A percentile compares a stretch with the other conserved stretches of the same genome.
Evolutionary conservation across 352 stramenopile species (phyloP).

Genomic region (Elongisporangium prolatum): DNA sequence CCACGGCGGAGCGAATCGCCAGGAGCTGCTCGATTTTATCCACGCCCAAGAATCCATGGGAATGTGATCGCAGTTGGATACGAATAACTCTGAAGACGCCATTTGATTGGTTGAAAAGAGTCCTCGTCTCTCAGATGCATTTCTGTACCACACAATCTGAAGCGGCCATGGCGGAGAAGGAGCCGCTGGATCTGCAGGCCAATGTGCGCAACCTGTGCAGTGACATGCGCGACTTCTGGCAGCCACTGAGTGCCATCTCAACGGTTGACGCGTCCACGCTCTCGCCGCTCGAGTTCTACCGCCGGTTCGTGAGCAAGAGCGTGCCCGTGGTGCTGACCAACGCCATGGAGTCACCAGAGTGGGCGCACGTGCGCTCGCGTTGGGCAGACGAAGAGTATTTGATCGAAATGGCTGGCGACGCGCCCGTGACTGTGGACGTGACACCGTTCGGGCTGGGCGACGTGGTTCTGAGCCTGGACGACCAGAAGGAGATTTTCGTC

Average conservation of each 20-base stretch:
- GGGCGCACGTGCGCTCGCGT: slow-evolving; percentile 32
- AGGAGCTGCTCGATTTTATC: not conserved
- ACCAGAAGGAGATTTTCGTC: slow-evolving; percentile 41
- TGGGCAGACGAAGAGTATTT: slow-evolving; percentile 65
- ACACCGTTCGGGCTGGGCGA: slow-evolving; percentile 76
- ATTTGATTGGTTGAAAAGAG: not conserved
- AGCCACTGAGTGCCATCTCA: slow-evolving; percentile 41
- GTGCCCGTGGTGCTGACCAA: slow-evolving; percentile 71
- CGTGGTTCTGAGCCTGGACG: slow-evolving; percentile 44
- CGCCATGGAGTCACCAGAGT: slow-evolving; percentile 51
- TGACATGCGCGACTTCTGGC: slow-evolving; percentile 73
- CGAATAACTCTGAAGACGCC: not conserved
- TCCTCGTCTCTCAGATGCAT: not conserved
- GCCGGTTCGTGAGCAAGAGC: slow-evolving; percentile 70
- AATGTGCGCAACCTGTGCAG: slow-evolving; percentile 35
- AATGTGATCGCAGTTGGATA: not conserved
- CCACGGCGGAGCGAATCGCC: not conserved
- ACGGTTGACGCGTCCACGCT: slow-evolving; percentile 42
- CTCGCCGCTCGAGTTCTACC: slow-evolving; percentile 58
- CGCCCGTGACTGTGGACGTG: slow-evolving; percentile 62
- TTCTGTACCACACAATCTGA: not conserved
- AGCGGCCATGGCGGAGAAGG: not conserved
- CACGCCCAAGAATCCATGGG: not conserved
- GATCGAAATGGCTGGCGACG: slow-evolving; percentile 31
- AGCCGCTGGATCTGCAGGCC: not conserved